phyloP scores from a whole-genome alignment of 2,329 filamentous ascomycete genomes.

The Esteya vermicola region DNA sequence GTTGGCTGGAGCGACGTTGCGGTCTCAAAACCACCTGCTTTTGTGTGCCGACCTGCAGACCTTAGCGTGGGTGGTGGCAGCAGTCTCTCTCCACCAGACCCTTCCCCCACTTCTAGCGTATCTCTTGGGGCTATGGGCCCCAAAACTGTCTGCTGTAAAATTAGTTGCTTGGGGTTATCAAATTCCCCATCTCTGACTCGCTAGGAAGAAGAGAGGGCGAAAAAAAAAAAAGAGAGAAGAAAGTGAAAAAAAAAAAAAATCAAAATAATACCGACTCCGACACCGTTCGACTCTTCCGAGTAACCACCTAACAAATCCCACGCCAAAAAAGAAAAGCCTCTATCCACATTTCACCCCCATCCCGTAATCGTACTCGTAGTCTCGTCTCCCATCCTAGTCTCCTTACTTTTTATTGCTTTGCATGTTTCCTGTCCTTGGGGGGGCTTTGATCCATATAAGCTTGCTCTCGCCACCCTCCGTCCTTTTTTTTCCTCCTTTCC shows the following conservation, averaged over 20 bases:
- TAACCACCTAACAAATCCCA: slow-evolving; percentile 4
- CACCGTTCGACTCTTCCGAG: slow-evolving; percentile 8
- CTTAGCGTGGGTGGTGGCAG: slow-evolving; percentile 3
- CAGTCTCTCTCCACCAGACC: slow-evolving; percentile 6
- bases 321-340: slow-evolving; percentile 1
- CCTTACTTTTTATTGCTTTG: background rate
- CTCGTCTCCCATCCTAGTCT: background rate
- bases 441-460: slow-evolving; percentile 8
- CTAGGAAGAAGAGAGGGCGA: background rate
- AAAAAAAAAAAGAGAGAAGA: no score
- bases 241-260: no score
- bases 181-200: slow-evolving; percentile 12
- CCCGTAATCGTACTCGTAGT: background rate
- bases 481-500: slow-evolving; percentile 3
- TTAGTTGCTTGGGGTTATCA: slow-evolving; percentile 4
- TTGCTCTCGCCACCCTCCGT: slow-evolving; percentile 4
- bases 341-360: slow-evolving; percentile 3
- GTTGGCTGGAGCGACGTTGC: slow-evolving; percentile 2
- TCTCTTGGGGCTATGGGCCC: background rate
- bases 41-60: slow-evolving; percentile 1
- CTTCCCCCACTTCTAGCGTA: slow-evolving; percentile 7
- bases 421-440: background rate
- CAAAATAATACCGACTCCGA: slow-evolving; percentile 8
- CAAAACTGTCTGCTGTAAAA: background rate
- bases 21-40: background rate